Evolutionary conservation across 257 asterid genomes (phyloP).

Genomic region (Fraxinus excelsior): DNA sequence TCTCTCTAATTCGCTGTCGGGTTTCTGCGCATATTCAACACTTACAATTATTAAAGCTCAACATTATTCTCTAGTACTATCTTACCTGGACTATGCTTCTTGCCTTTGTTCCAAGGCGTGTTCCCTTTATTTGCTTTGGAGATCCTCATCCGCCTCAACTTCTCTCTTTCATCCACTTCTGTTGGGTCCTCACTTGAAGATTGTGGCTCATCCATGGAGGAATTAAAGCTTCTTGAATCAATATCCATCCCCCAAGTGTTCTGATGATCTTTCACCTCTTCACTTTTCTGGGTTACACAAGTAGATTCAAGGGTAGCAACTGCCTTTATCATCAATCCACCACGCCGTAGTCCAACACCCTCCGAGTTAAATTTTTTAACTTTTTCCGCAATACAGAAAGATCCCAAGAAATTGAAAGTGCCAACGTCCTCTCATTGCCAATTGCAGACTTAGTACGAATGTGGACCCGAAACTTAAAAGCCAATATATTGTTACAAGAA

Average conservation of each 20-base stretch:
- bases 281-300: constrained; percentile 31
- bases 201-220: constrained; percentile 35
- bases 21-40: constrained; percentile 67
- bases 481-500: constrained; percentile 48
- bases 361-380: constrained; percentile 33
- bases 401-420: constrained; percentile 43
- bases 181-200: constrained; percentile 50
- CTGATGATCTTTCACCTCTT: constrained; percentile 10
- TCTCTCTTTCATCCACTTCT: constrained; percentile 64
- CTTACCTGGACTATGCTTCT: constrained; percentile 90
- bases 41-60: constrained; percentile 1
- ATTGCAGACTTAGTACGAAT: constrained; percentile 33
- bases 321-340: constrained; percentile 62
- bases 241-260: constrained; percentile 42
- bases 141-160: constrained; percentile 87
- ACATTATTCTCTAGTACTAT: not conserved
- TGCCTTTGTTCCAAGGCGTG: constrained; percentile 94
- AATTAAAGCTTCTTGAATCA: constrained; percentile 38
- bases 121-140: constrained; percentile 95
- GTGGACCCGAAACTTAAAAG: constrained; percentile 45
- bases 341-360: constrained; percentile 37
- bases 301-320: constrained; percentile 69
- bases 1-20: constrained; percentile 69
- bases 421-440: constrained; percentile 52
- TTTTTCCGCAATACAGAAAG: constrained; percentile 35